Evolutionary conservation across 257 asterid species (phyloP).

Genomic region (Galeopsis tetrahit): DNA sequence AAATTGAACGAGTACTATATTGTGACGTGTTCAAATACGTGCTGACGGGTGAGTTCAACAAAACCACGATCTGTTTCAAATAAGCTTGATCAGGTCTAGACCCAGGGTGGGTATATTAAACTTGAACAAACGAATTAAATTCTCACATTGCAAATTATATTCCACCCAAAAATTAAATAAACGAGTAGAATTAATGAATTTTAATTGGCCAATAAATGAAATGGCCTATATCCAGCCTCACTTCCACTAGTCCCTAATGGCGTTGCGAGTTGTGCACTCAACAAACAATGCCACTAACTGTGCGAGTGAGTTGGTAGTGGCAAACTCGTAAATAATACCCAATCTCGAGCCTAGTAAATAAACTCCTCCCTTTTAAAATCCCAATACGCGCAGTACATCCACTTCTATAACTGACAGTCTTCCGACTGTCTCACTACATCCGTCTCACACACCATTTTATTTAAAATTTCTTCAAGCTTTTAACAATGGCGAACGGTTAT

Average conservation of each 20-base stretch:
- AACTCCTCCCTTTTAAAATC: slow-evolving; percentile 1
- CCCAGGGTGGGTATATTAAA: too few species aligned
- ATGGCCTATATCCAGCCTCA: slow-evolving; percentile 1
- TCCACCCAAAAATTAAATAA: too few species aligned
- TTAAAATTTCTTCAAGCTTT: neutral
- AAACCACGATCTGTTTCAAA: too few species aligned
- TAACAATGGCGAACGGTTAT: slow-evolving; percentile 36
- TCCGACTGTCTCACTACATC: slow-evolving; percentile 29
- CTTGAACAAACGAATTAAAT: too few species aligned
- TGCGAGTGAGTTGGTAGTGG: slow-evolving; percentile 33
- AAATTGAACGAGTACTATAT: too few species aligned
- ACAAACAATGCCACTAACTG: too few species aligned
- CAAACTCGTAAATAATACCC: slow-evolving; percentile 29
- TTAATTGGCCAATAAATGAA: neutral
- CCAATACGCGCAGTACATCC: slow-evolving; percentile 23
- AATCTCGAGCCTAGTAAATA: slow-evolving; percentile 12
- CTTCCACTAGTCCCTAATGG: slow-evolving; percentile 1
- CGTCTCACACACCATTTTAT: neutral
- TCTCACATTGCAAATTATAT: too few species aligned
- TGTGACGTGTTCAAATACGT: too few species aligned
- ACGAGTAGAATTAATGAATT: neutral
- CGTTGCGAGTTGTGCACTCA: slow-evolving; percentile 23
- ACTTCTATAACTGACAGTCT: slow-evolving; percentile 33
- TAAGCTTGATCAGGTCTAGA: too few species aligned
- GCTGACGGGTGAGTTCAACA: too few species aligned